Evolutionary conservation across 371 early-diverging fungal species (phyloP).

Genomic region (Blastocladiella emersonii): DNA sequence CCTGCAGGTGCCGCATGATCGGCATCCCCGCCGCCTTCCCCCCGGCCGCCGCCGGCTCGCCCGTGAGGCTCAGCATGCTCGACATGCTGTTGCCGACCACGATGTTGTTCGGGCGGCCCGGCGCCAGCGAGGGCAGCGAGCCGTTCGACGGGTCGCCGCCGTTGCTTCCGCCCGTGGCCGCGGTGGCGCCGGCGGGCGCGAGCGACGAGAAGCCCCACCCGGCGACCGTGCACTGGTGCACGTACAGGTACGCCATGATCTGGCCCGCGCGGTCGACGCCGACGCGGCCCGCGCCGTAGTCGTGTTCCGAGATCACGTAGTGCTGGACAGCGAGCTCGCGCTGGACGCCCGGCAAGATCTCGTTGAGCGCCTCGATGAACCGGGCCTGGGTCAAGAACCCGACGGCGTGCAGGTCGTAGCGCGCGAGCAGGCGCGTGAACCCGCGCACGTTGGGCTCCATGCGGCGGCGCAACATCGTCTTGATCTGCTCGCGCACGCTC

Average conservation of each 20-base stretch:
- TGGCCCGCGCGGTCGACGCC: neutral
- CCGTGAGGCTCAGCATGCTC: too few relatives aligned
- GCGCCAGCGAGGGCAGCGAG: too few relatives aligned
- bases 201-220: neutral
- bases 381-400: neutral
- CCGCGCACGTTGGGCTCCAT: constrained; percentile 5
- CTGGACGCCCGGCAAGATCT: neutral
- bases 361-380: neutral
- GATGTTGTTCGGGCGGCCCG: too few relatives aligned
- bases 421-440: constrained; percentile 1
- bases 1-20: neutral
- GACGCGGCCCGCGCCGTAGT: neutral
- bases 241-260: constrained; percentile 4
- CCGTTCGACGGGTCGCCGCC: too few relatives aligned
- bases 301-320: constrained; percentile 2
- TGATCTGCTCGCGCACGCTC: constrained; percentile 1
- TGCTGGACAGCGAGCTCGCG: constrained; percentile 1
- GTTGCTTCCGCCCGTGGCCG: too few relatives aligned
- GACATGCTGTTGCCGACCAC: too few relatives aligned
- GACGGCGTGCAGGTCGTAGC: neutral
- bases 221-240: neutral
- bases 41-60: too few relatives aligned
- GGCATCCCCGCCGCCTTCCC: neutral
- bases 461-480: constrained; percentile 1
- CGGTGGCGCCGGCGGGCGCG: neutral